Evolutionary conservation across 176 grass and related monocot genomes (phyloP), one percentile per base, ranked within the genome.

Genomic region (Oryza australiensis): DNA sequence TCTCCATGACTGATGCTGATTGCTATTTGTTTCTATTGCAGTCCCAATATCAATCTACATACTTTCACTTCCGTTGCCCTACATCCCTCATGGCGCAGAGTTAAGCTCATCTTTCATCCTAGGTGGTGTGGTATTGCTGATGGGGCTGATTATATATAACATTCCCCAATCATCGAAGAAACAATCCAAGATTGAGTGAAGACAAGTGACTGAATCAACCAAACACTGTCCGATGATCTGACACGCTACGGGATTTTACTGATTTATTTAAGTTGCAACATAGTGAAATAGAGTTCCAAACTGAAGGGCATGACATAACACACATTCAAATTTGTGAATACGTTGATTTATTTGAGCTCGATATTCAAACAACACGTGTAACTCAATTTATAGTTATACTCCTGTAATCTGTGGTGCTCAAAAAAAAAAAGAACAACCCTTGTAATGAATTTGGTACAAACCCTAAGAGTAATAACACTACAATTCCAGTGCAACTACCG

Each of bases 11-110:
- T 0, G 38, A 13, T 46, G 13, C 15, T 0, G 1, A 59, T 59
- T 84, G 16, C 18, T 84, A 12, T 68, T 78, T 49, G 5, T 32
- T 87, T 76, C 51, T 38, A 66, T 32, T 88, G 67, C 86, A 97
- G 94, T 97, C 70, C 92, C 94, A 35, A 85, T 91, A 82, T 89
- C 94, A 66, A 94, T 97, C 73, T 97, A 92, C 45, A 68, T 97
- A 67, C 86, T 94, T 30, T 94, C 94, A 15, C 90, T 94, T 75
- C 92, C 92, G 74, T 86, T 97, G 74, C 92, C 92, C 22, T 94
- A 97, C 76, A 89, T 94, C 23, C 92, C 92, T 62, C 85, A 91
- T 75, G 90, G 88, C 0, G 30, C 92, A 53, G 76, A 72, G 12
- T 73, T 97, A 65, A 92, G 74, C 63, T 22, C 29, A 5, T 89